A percentile compares a stretch with the other conserved stretches of the same genome.
Evolutionary conservation across 148 eudicot genomes (phyloP).

Genomic region (Salicornia ramosissima): DNA sequence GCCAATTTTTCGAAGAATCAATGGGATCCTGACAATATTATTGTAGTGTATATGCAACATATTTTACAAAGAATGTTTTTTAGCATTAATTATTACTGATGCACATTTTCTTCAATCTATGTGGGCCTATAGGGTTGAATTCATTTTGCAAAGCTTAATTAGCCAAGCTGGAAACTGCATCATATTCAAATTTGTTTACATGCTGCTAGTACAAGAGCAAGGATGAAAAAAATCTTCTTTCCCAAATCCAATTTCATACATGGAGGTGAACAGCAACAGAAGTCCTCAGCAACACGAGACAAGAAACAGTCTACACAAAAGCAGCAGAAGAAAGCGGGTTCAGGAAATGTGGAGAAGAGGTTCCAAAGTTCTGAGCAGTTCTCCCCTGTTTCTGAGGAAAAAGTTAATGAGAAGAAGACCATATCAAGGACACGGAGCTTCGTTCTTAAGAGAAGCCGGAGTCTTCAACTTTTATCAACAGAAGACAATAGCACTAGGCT

Average conservation of each 20-base stretch:
- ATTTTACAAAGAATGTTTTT: neutral
- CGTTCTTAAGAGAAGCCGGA: constrained; percentile 22
- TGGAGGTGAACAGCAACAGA: constrained; percentile 19
- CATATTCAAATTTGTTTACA: neutral
- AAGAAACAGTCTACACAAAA: constrained; percentile 13
- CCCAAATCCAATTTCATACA: constrained; percentile 21
- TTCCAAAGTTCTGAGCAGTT: constrained; percentile 11
- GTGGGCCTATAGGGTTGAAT: constrained; percentile 7
- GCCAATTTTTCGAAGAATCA: no score
- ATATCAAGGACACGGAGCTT: constrained; percentile 17
- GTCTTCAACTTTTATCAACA: constrained; percentile 22
- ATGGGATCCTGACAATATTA: no score
- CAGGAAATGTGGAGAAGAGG: constrained; percentile 16
- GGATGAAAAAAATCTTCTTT: constrained; percentile 34
- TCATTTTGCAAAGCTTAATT: neutral
- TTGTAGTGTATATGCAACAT: no score
- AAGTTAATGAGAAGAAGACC: constrained; percentile 23
- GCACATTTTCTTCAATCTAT: neutral
- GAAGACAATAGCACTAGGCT: constrained; percentile 8
- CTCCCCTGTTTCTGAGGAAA: constrained; percentile 18
- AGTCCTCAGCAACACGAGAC: constrained; percentile 17
- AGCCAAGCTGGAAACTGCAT: neutral
- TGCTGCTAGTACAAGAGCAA: constrained; percentile 13
- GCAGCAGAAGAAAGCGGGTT: constrained; percentile 15
- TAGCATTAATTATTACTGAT: neutral